These are phyloP conservation scores for Podospora pseudoanserina DNA, from an alignment of 495 filamentous ascomycete species.

Conservation along the genomic window DNA sequence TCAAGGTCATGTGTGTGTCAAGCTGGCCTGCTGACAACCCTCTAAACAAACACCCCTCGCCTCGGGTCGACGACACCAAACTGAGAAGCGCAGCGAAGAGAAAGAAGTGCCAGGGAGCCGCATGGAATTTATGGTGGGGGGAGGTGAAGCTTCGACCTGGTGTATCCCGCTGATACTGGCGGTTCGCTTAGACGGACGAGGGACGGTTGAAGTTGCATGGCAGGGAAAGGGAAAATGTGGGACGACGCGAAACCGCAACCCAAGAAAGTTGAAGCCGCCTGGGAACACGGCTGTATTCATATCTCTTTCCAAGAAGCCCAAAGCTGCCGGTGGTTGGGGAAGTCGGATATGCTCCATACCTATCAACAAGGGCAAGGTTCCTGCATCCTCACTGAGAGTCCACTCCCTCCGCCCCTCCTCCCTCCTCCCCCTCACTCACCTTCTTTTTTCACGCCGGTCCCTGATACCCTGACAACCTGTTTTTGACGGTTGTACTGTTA, in stretches of 20 bases:
- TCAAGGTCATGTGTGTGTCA: background rate
- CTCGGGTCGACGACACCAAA: background rate
- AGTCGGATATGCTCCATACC: background rate
- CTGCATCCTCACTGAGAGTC: background rate
- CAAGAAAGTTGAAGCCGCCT: background rate
- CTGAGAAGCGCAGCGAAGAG: background rate
- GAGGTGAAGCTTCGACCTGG: background rate
- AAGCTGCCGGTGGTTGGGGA: background rate
- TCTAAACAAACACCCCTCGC: background rate
- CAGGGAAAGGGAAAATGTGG: conserved; percentile 4
- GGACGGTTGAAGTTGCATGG: conserved; percentile 9
- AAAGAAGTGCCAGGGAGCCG: background rate
- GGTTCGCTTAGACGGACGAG: background rate
- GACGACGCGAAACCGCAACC: background rate
- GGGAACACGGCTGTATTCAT: conserved; percentile 11
- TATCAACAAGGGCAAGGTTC: background rate
- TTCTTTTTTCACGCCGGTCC: background rate
- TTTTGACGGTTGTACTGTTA: background rate
- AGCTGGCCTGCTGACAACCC: background rate
- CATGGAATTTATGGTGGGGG: background rate
- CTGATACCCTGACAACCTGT: background rate
- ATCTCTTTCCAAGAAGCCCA: conserved; percentile 1
- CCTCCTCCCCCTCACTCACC: background rate
- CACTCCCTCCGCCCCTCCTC: no score
- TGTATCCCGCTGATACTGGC: conserved; percentile 1